Evolutionary conservation across 1,139 yeast genomes (phyloP).

Genomic region (Saccharomycopsis phalli): DNA sequence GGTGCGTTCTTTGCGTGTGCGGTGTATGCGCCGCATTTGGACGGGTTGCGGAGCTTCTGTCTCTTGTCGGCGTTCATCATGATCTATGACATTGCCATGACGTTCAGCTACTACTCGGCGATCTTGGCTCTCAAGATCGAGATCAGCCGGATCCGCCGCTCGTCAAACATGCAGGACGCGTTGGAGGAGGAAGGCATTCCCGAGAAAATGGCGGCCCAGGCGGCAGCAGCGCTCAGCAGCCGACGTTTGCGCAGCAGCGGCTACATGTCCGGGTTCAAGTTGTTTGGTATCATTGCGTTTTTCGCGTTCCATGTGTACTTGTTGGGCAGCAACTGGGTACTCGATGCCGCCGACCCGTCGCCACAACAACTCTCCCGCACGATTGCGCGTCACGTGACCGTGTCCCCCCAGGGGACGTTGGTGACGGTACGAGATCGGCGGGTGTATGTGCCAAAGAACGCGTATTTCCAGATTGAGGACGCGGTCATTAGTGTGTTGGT

Average conservation of each 20-base stretch:
- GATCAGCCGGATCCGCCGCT: slow-evolving; percentile 79
- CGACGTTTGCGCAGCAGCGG: no score
- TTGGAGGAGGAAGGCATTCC: slow-evolving; percentile 92
- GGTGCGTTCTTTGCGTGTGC: slow-evolving; percentile 63
- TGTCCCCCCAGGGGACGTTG: slow-evolving; percentile 27
- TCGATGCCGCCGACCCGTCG: slow-evolving; percentile 33
- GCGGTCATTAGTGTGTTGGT: slow-evolving; percentile 43
- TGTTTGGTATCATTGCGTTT: slow-evolving; percentile 59
- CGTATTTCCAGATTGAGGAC: slow-evolving; percentile 61
- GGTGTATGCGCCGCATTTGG: slow-evolving; percentile 59
- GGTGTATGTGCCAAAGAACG: slow-evolving; percentile 61
- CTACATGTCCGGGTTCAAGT: slow-evolving; percentile 52
- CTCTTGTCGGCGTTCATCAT: slow-evolving; percentile 66
- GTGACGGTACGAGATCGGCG: slow-evolving; percentile 62
- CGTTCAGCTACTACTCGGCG: slow-evolving; percentile 79
- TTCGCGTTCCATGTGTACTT: slow-evolving; percentile 70
- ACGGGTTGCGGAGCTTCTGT: slow-evolving; percentile 80
- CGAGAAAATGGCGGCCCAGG: slow-evolving; percentile 61
- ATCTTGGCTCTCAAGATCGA: slow-evolving; percentile 84
- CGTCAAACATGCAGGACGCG: slow-evolving; percentile 70
- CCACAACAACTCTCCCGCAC: slow-evolving; percentile 7
- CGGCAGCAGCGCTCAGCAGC: slow-evolving; percentile 27
- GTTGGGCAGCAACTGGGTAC: slow-evolving; percentile 65
- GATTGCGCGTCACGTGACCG: slow-evolving; percentile 22
- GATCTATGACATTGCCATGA: slow-evolving; percentile 62